Base-by-base conservation (phyloP, 2,329 filamentous ascomycete species). In the Aspergillus fijiensis region DNA sequence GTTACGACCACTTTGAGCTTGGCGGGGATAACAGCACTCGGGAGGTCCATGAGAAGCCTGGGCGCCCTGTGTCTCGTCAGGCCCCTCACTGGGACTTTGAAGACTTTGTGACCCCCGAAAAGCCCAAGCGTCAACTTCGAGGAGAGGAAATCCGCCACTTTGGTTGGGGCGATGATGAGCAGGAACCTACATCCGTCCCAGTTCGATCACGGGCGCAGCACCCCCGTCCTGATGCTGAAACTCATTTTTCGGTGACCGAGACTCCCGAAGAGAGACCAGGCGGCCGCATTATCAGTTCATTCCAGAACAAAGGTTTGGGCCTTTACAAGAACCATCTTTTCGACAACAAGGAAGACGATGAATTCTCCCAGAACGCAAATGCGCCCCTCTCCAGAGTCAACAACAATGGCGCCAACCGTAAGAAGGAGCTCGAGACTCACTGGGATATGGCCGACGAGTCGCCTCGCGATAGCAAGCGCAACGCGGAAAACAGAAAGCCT, bases 161-260 rank as follows among this genome's bases (percentile, higher is more conserved):
- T 72, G 84, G 82, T 61, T 96, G 91, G 86, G 89, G 88, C 67
- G 87, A 89, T 51, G 88, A 92, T 61, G 85, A 89, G 65, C 80
- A 68, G 19, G 71, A 73, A 7, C 57, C 62, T 9, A 67, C 73
- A 25, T 71, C 75, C 5, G 76, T 77, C 0, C 72, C 73, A 11
- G 86, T 72, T 79, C 87, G 62, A 7, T 82, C 85, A 14, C 81
- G 84, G 35, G 81, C 85, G 42, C 79, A 83, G 68, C 89, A 89
- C 72, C 83, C 89, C 42, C 90, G 94, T 61, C 90, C 87, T 48
- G 91, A 96, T 69, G 88, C 89, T 19, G 87, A 93, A 71, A 79
- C 87, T 1, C 92, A 98, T 76, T 97, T 96, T 71, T 87, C 95
- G 62, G 85, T 97, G 69, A 81, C 85, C 57, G 93, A 98, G 72